These are phyloP conservation scores for Pinus taeda DNA, from an alignment of 75 land plant genomes.

Conservation along the genomic window DNA sequence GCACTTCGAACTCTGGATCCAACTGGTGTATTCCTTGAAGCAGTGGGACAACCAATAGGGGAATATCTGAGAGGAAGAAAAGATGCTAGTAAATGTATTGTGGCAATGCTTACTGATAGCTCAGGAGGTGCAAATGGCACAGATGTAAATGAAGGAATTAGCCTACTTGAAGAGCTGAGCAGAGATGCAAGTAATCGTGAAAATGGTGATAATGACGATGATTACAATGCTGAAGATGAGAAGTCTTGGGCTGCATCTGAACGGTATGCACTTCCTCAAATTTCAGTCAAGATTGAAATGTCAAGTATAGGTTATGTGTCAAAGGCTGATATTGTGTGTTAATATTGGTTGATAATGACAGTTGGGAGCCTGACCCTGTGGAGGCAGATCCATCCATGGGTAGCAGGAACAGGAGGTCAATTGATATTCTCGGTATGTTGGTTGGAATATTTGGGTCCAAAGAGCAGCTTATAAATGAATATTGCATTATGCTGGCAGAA, in stretches of 20 bases:
- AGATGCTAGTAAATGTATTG: constrained; percentile 97
- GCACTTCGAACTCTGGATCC: constrained; percentile 92
- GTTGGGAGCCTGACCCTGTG: constrained; percentile 99
- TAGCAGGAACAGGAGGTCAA: constrained; percentile 68
- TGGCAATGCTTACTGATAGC: constrained; percentile 96
- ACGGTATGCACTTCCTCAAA: constrained; percentile 35
- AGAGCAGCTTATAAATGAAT: constrained; percentile 94
- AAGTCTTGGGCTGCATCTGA: constrained; percentile 93
- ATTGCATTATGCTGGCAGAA: constrained; percentile 94
- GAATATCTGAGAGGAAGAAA: constrained; percentile 90
- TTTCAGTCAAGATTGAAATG: not conserved
- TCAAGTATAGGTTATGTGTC: not conserved
- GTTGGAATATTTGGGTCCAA: constrained; percentile 96
- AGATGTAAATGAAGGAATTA: constrained; percentile 73
- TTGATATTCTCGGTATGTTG: constrained; percentile 94
- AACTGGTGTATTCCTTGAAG: constrained; percentile 91
- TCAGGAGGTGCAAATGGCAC: constrained; percentile 55
- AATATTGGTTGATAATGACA: constrained; percentile 14
- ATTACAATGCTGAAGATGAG: constrained; percentile 73
- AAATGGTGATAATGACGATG: constrained; percentile 74
- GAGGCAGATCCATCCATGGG: constrained; percentile 91
- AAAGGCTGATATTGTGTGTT: not conserved
- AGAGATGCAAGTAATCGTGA: constrained; percentile 82
- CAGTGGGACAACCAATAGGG: constrained; percentile 96
- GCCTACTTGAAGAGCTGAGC: constrained; percentile 95